These are phyloP conservation scores for Polytolypa hystricis DNA, from an alignment of 2,329 filamentous ascomycete species.

Conservation along the genomic window DNA sequence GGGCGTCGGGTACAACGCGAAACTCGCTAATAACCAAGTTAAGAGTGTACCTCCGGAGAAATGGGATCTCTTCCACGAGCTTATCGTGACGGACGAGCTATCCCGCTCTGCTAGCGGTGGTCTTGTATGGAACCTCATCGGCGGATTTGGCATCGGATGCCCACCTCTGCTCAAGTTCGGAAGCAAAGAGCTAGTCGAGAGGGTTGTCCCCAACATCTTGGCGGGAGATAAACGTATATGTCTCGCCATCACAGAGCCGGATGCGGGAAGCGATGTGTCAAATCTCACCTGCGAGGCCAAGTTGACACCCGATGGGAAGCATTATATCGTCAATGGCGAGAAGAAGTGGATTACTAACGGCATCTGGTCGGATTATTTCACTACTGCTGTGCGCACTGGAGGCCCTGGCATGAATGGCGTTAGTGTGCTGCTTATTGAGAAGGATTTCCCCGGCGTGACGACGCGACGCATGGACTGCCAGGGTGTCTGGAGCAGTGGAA, in stretches of 20 bases:
- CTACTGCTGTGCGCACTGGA: constrained; percentile 85
- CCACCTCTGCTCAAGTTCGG: constrained; percentile 89
- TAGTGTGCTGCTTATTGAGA: constrained; percentile 83
- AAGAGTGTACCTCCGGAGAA: constrained; percentile 72
- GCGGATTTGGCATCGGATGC: constrained; percentile 90
- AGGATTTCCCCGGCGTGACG: constrained; percentile 68
- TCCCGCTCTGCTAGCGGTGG: constrained; percentile 81
- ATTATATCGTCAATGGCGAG: constrained; percentile 98
- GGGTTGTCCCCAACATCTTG: constrained; percentile 79
- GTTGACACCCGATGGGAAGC: constrained; percentile 87
- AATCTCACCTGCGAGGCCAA: constrained; percentile 94
- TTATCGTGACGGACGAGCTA: constrained; percentile 89
- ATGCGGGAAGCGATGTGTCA: constrained; percentile 89
- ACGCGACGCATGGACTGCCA: constrained; percentile 97
- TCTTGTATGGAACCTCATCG: constrained; percentile 92
- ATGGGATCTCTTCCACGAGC: constrained; percentile 98
- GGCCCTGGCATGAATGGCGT: constrained; percentile 86
- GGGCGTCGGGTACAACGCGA: constrained; percentile 63
- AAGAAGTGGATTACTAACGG: constrained; percentile 99
- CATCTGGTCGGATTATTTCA: constrained; percentile 95
- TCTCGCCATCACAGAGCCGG: constrained; percentile 91
- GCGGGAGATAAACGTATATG: constrained; percentile 94
- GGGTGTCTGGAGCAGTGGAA: constrained; percentile 89
- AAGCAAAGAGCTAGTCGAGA: constrained; percentile 69
- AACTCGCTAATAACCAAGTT: constrained; percentile 61